Evolutionary conservation across 345 rosid genomes (phyloP).

Genomic region (Litchi chinensis): DNA sequence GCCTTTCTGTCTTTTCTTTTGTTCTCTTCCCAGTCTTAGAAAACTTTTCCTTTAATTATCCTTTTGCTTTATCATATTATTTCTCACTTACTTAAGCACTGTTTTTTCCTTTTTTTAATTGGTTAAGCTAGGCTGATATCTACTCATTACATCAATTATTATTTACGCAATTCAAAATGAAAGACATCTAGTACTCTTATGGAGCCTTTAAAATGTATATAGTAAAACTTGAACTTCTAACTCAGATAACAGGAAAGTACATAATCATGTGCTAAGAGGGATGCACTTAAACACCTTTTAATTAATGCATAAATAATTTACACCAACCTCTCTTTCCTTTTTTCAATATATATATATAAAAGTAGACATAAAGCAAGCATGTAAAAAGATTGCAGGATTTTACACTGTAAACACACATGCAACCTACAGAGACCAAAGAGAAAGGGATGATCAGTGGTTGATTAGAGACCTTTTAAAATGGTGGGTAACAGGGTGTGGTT

Average conservation of each 20-base stretch:
- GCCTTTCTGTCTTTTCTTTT: slow-evolving; percentile 59
- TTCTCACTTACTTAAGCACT: background rate
- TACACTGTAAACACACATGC: background rate
- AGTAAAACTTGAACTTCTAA: too few relatives aligned
- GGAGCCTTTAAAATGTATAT: too few relatives aligned
- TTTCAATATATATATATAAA: slow-evolving; percentile 9
- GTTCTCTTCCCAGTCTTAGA: slow-evolving; percentile 32
- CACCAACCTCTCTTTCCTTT: slow-evolving; percentile 29
- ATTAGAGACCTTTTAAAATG: slow-evolving; percentile 35
- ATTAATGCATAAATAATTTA: slow-evolving; percentile 10
- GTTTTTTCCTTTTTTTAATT: too few relatives aligned
- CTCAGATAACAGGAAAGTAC: too few relatives aligned
- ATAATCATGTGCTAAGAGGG: too few relatives aligned
- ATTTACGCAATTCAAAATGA: too few relatives aligned
- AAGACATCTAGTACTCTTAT: too few relatives aligned
- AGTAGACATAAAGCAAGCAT: slow-evolving; percentile 33
- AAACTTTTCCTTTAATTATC: slow-evolving; percentile 17
- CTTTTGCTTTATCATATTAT: slow-evolving; percentile 12
- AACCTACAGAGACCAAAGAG: background rate
- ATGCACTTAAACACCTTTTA: too few relatives aligned
- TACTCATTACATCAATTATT: too few relatives aligned
- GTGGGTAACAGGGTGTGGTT: slow-evolving; percentile 29
- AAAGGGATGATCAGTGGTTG: slow-evolving; percentile 24
- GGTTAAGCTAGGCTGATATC: too few relatives aligned
- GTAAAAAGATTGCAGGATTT: slow-evolving; percentile 20